Conservation (phyloP, 1,284 basidiomycete species). For the Rhodotorula sp. region DNA sequence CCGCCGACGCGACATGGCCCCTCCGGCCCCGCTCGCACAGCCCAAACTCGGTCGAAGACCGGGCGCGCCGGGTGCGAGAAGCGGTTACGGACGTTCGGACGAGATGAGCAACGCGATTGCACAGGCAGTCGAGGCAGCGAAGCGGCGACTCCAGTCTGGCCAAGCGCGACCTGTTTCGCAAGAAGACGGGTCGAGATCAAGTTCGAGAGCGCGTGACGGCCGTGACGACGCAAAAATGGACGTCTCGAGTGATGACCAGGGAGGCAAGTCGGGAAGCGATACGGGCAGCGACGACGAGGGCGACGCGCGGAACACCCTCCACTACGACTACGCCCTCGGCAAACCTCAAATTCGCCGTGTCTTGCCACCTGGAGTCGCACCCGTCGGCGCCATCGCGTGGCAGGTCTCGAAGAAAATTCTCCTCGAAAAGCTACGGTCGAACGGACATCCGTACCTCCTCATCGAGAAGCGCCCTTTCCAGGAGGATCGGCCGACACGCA, state of each 20-base stretch:
- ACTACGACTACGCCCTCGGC: constrained; percentile 11
- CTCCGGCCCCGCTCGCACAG: neutral
- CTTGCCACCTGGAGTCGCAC: constrained; percentile 18
- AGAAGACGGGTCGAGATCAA: neutral
- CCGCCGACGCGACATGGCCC: neutral
- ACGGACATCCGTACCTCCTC: constrained; percentile 26
- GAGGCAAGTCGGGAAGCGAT: neutral
- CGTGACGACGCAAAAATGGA: constrained; percentile 36
- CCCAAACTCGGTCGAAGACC: neutral
- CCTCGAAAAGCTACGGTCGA: constrained; percentile 30
- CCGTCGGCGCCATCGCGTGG: constrained; percentile 36
- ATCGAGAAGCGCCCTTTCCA: constrained; percentile 26
- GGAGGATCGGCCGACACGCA: constrained; percentile 32
- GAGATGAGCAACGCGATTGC: constrained; percentile 25
- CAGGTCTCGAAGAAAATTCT: constrained; percentile 33
- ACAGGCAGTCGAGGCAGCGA: constrained; percentile 29
- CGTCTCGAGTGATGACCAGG: constrained; percentile 11
- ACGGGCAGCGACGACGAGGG: constrained; percentile 1
- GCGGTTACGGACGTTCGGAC: neutral
- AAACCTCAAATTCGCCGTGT: constrained; percentile 1
- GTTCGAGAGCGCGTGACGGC: neutral
- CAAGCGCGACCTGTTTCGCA: neutral
- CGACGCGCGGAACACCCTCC: constrained; percentile 24
- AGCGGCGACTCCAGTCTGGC: constrained; percentile 16
- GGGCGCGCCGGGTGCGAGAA: neutral